Percentiles rank a stretch among this genome's conserved stretches.
phyloP scores from a whole-genome alignment of 2,329 filamentous ascomycete species.

The Epichloe sibirici region DNA sequence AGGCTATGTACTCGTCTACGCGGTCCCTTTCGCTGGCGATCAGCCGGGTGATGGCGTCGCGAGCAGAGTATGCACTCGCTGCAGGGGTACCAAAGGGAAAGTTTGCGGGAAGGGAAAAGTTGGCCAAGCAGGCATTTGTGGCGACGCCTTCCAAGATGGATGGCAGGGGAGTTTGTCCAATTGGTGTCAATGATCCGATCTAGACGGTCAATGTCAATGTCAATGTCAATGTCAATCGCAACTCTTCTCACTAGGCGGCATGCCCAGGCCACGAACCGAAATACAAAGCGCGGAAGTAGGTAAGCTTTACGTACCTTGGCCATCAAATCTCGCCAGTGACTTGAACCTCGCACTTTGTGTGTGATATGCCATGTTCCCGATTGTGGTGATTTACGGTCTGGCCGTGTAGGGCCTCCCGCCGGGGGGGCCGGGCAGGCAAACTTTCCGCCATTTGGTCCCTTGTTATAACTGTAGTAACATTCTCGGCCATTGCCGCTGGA shows the following conservation, averaged over 20 bases:
- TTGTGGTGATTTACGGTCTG: slow-evolving; percentile 13
- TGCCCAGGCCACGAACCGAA: too few relatives aligned
- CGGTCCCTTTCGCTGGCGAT: slow-evolving; percentile 16
- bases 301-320: slow-evolving; percentile 17
- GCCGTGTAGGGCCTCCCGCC: slow-evolving; percentile 13
- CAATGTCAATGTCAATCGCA: not conserved
- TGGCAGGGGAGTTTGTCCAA: slow-evolving; percentile 15
- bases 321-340: slow-evolving; percentile 25
- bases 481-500: slow-evolving; percentile 22
- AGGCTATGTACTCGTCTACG: slow-evolving; percentile 15
- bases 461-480: slow-evolving; percentile 26
- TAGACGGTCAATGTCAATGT: slow-evolving; percentile 1
- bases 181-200: slow-evolving; percentile 16
- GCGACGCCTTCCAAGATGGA: slow-evolving; percentile 20
- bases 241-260: not conserved
- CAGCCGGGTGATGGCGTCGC: slow-evolving; percentile 19
- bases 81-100: slow-evolving; percentile 26
- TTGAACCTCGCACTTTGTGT: slow-evolving; percentile 22
- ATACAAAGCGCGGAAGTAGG: too few relatives aligned
- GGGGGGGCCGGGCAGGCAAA: slow-evolving; percentile 20
- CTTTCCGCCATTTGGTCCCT: slow-evolving; percentile 23
- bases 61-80: slow-evolving; percentile 20
- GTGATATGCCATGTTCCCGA: slow-evolving; percentile 22
- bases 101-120: slow-evolving; percentile 23
- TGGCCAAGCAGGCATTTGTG: slow-evolving; percentile 23